Evolutionary conservation across 1,284 basidiomycete genomes (phyloP), one percentile per base, ranked within the genome.

Genomic region (Pseudozyma tsukubaensis): DNA sequence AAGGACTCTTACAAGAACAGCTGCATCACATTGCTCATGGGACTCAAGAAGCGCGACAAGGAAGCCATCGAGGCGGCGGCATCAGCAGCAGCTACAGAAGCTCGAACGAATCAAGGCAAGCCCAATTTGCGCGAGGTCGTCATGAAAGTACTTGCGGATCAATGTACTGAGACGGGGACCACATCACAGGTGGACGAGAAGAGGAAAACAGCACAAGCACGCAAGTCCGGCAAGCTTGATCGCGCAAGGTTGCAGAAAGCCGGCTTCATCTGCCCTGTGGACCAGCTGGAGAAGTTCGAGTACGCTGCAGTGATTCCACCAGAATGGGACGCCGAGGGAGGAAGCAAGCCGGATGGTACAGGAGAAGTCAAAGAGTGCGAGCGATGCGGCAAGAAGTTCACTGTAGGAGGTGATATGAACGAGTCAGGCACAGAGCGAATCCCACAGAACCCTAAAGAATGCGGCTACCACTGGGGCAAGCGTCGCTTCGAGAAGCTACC

Each of bases 401-500:
- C 56, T 2, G 81, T 83, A 0, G 73, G 72, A 11, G 67, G 65
- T 34, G 74, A 76, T 21, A 54, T 72, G 48, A 66, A 71, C 47
- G 63, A 63, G 8, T 47, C 61, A 1, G 62, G 67, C 14, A 63
- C 62, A 18, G 56, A 63, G 42, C 55, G 59, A 34, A 55, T 55
- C 1, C 50, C 66, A 8, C 76, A 74, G 36, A 63, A 68, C 19
- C 35, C 59, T 11, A 72, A 77, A 34, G 81, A 72, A 18, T 83
- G 81, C 50, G 44, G 63, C 40, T 83, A 76, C 45, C 81, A 83
- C 45, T 80, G 76, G 76, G 78, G 78, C 21, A 73, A 69, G 34
- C 67, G 69, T 21, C 67, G 72, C 14, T 74, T 59, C 19, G 78
- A 77, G n/a, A 68, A 61, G 57, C 52, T 44, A 12, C n/a, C 60